phyloP scores from a whole-genome alignment of 306 rosid species.

The Purshia tridentata region DNA sequence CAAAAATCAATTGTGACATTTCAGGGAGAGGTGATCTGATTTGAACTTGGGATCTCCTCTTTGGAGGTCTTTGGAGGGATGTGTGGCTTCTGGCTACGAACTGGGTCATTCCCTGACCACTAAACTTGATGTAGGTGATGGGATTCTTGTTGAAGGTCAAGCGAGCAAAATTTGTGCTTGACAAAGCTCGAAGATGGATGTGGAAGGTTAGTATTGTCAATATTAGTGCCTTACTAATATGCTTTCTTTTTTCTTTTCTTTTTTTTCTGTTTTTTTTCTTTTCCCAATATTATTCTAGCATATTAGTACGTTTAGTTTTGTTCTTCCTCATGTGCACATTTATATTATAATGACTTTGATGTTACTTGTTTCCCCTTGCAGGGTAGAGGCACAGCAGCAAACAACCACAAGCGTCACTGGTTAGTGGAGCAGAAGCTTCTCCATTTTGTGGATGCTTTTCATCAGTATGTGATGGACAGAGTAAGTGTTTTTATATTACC shows the following conservation, averaged over 20 bases:
- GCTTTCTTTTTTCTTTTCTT: neutral
- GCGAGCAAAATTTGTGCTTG: conserved; percentile 89
- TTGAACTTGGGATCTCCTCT: neutral
- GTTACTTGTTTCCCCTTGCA: conserved; percentile 41
- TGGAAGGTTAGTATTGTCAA: conserved; percentile 80
- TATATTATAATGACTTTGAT: conserved; percentile 12
- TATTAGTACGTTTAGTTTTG: no score
- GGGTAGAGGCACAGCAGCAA: conserved; percentile 65
- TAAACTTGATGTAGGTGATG: conserved; percentile 61
- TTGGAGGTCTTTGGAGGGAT: conserved; percentile 6
- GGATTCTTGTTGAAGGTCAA: conserved; percentile 89
- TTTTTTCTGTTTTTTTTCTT: no score
- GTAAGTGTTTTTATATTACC: conserved; percentile 37
- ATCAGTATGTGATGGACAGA: conserved; percentile 97
- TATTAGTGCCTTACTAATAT: no score
- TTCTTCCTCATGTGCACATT: neutral
- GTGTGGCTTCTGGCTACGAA: neutral
- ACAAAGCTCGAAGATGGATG: conserved; percentile 98
- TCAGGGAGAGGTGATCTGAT: neutral
- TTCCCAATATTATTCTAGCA: no score
- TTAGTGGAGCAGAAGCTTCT: conserved; percentile 96
- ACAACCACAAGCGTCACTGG: conserved; percentile 75
- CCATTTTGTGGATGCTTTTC: conserved; percentile 98
- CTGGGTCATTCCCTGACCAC: neutral
- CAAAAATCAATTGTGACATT: neutral